Evolutionary conservation across 768 basidiomycete genomes (phyloP).

Genomic region (Russula virescens): DNA sequence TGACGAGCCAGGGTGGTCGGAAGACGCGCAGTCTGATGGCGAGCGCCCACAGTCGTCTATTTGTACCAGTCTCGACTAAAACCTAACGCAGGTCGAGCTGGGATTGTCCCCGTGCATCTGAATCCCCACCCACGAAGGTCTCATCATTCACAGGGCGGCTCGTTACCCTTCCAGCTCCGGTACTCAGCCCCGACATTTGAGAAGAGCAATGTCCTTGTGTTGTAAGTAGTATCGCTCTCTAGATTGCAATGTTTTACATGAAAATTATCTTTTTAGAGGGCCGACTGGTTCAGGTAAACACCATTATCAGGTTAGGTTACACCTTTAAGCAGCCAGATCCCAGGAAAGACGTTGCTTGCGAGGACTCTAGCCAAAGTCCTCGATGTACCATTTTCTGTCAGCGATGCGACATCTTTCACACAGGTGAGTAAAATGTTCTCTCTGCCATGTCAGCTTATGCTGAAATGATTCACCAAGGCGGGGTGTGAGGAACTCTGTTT

Average conservation of each 20-base stretch:
- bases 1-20: conserved; percentile 30
- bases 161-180: conserved; percentile 36
- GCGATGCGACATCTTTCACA: conserved; percentile 92
- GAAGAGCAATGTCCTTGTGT: conserved; percentile 92
- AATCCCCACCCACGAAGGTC: conserved; percentile 47
- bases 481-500: conserved; percentile 49
- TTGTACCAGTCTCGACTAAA: not conserved
- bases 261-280: conserved; percentile 41
- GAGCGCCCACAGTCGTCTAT: conserved; percentile 12
- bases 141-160: conserved; percentile 5
- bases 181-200: conserved; percentile 62
- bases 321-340: conserved; percentile 10
- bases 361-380: conserved; percentile 85
- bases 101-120: conserved; percentile 48
- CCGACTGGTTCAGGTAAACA: conserved; percentile 76
- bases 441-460: not conserved
- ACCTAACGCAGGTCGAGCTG: conserved; percentile 27
- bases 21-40: conserved; percentile 29
- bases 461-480: conserved; percentile 39
- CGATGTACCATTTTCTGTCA: conserved; percentile 91
- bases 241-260: not conserved
- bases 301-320: not conserved
- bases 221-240: conserved; percentile 48
- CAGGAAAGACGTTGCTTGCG: conserved; percentile 88
- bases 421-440: conserved; percentile 45